phyloP scores from a whole-genome alignment of 768 basidiomycete species.

The Suillus lakei region DNA sequence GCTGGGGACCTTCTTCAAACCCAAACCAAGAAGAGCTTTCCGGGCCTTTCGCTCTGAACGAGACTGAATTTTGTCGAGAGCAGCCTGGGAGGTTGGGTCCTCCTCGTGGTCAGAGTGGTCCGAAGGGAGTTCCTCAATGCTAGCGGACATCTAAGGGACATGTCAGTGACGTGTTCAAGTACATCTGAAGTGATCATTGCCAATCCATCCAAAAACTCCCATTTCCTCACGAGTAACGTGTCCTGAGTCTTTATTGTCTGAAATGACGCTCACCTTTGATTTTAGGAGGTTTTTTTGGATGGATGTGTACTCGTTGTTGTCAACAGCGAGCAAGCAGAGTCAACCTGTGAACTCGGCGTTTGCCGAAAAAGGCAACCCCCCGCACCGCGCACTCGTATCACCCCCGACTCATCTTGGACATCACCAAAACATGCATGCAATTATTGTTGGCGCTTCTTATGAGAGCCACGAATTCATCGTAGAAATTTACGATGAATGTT shows the following conservation, averaged over 20 bases:
- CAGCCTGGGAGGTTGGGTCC: slow-evolving; percentile 83
- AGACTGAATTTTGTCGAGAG: slow-evolving; percentile 92
- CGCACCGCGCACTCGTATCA: neutral
- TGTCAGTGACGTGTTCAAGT: slow-evolving; percentile 28
- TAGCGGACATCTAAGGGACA: slow-evolving; percentile 67
- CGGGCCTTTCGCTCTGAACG: slow-evolving; percentile 94
- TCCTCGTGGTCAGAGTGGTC: slow-evolving; percentile 84
- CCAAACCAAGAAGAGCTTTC: slow-evolving; percentile 89
- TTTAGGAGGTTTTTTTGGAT: slow-evolving; percentile 16
- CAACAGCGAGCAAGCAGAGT: slow-evolving; percentile 33
- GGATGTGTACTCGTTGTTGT: slow-evolving; percentile 38
- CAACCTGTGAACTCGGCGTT: slow-evolving; percentile 21
- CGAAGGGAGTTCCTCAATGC: slow-evolving; percentile 82
- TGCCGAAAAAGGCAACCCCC: slow-evolving; percentile 27
- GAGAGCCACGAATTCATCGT: neutral
- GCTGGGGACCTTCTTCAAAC: slow-evolving; percentile 88
- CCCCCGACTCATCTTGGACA: neutral
- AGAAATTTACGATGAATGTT: neutral
- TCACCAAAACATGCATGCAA: too few relatives aligned
- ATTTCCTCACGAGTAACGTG: neutral
- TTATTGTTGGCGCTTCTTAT: neutral
- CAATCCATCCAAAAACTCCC: slow-evolving; percentile 33
- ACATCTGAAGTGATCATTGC: slow-evolving; percentile 31
- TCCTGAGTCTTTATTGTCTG: neutral
- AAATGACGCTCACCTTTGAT: slow-evolving; percentile 24